Base-by-base conservation (phyloP, 495 filamentous ascomycete species). In the Trichoderma asperelloides region DNA sequence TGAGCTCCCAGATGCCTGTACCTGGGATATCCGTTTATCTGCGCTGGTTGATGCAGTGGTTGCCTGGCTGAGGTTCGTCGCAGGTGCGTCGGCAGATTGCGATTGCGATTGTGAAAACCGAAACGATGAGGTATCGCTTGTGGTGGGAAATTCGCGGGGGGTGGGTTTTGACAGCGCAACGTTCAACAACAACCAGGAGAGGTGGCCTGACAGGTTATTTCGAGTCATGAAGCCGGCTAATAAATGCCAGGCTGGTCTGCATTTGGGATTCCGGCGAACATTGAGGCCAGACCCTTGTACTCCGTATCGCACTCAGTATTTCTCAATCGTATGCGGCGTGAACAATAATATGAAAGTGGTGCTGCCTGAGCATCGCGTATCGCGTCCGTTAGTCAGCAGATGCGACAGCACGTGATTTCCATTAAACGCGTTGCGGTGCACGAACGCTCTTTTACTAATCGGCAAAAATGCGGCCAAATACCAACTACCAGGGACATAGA, bases 191-290 rank as follows among this genome's bases (percentile, higher is more conserved):
- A 88, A 81, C 86, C 86, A 88, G 69, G 79, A 78, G 70, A 87
- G 77, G 67, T 88, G 84, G 71, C 78, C 78, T 69, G 71, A 74
- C 65, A 88, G 77, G 75, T 88, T 88, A 75, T 89, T 84, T 74
- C 78, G 80, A 80, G 87, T 88, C 87, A 90, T 90, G 72, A 79
- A 77, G 73, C 65, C 74, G 72, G 68, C 64, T 41, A 49, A 1
- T 11, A 25, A 43, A 49, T 65, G 64, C 64, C 64, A 47, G 64
- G n/a, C 64, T 13, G 64, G n/a, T 45, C 40, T 33, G 33, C 62
- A 64, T 39, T 25, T 40, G 41, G 15, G n/a, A 27, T 51, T 41
- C 40, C 21, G 64, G 64, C 64, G 28, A 49, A 21, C 64, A 65
- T 65, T 33, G 40, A 28, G 49, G 23, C 62, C 62, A 71, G 77